Base-by-base conservation (phyloP, 495 filamentous ascomycete species). In the Staphylotrichum tortipilum region DNA sequence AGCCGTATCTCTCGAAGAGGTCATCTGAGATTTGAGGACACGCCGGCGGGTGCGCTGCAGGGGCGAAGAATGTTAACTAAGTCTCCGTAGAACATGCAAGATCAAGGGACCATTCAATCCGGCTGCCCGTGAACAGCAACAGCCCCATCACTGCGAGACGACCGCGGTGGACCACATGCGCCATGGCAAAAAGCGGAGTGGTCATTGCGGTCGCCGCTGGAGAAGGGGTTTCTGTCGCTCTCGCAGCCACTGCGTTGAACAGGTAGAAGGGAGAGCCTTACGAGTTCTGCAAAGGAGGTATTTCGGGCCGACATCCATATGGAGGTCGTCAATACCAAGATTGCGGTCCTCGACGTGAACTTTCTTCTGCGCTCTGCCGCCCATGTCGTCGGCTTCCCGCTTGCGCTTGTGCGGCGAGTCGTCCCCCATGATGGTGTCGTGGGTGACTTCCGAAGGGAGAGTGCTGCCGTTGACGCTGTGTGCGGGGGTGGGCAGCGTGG, bases 241-340 rank as follows among this genome's bases (percentile, higher is more conserved):
- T 23, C 34, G 30, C 30, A 28, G 46, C 33, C 33, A 39, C 35
- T 53, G 46, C 23, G 40, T 35, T 50, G 24, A 43, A 54, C 44
- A 59, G 46, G 53, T 51, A 47, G 55, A 65, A 69, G 74, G 72
- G 72, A 73, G n/a, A n/a, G 71, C 60, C 76, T 78, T 79, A 79
- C 76, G 74, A 75, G 71, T 75, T 72, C 68, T 76, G 71, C 73
- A 77, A 68, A 79, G 68, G 49, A 78, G 69, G 66, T 79, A 79
- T 68, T 76, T 78, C 52, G 70, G 61, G 61, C 75, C 77, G 47
- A 79, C 75, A 65, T 79, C 72, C 54, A 71, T 51, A 58, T 78
- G 75, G 44, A 78, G 70, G 65, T 73, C 69, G 54, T 75, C 67
- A 65, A 78, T 77, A 71, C 67, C 69, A 59, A 70, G 61, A 66